Evolutionary conservation across 2,329 filamentous ascomycete species (phyloP), one percentile per base, ranked within the genome.

Genomic region (Talaromyces pinophilus): DNA sequence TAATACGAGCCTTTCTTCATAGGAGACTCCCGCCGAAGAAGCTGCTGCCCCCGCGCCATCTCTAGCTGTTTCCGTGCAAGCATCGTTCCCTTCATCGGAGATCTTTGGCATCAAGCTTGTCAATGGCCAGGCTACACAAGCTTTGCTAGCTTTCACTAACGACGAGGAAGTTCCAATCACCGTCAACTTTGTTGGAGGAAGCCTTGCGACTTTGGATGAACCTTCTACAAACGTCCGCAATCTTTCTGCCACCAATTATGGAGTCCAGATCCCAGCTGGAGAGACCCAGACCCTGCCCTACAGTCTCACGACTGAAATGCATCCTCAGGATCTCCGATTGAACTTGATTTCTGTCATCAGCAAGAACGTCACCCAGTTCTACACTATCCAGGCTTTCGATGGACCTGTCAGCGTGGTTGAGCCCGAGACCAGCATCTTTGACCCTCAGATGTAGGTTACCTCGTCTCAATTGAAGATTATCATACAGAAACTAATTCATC

Each of bases 81-180:
- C 86, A 66, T 82, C 83, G 40, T 90, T 90, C 79, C 87, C 87
- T 35, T 80, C 86, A 70, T 83, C 86, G 67, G 92, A 96, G 83
- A 89, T 96, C 80, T 95, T 97, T 73, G 95, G 94, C 74, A 88
- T 98, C 73, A 97, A 96, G 87, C 88, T 98, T 72, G 87, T 98
- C 84, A 99, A 99, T 78, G 92, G 93, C 75, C 89, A 90, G 71
- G 88, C 92, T 50, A 97, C 93, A 70, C 88, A 91, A 79, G 90
- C 93, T 42, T 81, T 96, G 63, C 82, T 99, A 73, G 88, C 92
- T 74, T 85, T 99, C 77, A 87, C 85, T 78, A 99, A 99, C 84
- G 84, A 92, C 69, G 95, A 99, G 81, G 84, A 87, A 13, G 84
- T 84, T 62, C 86, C 93, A 28, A 86, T 99, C 75, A 86, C 85